phyloP scores from a whole-genome alignment of 805 yeast genomes.

The Metschnikowia baotianmanensis region DNA sequence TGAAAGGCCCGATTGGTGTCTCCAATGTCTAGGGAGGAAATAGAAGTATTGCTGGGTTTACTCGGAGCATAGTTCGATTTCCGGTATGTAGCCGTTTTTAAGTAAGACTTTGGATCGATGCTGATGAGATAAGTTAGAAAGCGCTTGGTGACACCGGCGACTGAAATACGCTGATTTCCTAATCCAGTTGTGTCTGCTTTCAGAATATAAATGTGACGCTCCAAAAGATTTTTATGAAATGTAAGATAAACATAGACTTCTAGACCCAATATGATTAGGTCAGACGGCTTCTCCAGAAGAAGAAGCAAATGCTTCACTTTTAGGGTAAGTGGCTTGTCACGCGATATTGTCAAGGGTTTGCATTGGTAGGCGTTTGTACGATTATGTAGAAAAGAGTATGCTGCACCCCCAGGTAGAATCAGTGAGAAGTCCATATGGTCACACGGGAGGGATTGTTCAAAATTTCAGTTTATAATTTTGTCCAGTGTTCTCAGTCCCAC shows the following conservation, averaged over 20 bases:
- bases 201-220: slow-evolving; percentile 60
- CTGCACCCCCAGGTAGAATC: slow-evolving; percentile 4
- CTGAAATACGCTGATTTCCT: slow-evolving; percentile 28
- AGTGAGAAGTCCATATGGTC: slow-evolving; percentile 9
- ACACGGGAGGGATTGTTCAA: no score
- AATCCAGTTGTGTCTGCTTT: slow-evolving; percentile 91
- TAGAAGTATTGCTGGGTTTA: neutral
- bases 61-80: neutral
- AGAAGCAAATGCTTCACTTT: slow-evolving; percentile 66
- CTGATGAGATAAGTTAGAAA: slow-evolving; percentile 45
- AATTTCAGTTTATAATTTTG: no score
- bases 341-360: slow-evolving; percentile 11
- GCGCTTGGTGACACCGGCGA: slow-evolving; percentile 40
- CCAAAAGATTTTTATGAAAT: slow-evolving; percentile 23
- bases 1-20: no score
- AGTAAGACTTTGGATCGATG: slow-evolving; percentile 11
- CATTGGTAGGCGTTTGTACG: slow-evolving; percentile 18
- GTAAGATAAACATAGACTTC: slow-evolving; percentile 66
- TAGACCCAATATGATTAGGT: slow-evolving; percentile 55
- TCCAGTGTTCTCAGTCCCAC: no score
- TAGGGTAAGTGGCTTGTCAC: slow-evolving; percentile 27
- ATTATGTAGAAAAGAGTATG: slow-evolving; percentile 11
- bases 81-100: slow-evolving; percentile 6
- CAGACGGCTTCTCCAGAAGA: slow-evolving; percentile 42
- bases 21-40: neutral